Percentiles rank a stretch among this genome's conserved stretches.
Evolutionary conservation across 2,329 filamentous ascomycete genomes (phyloP).

Genomic region (Sphaerulina vaccinii): DNA sequence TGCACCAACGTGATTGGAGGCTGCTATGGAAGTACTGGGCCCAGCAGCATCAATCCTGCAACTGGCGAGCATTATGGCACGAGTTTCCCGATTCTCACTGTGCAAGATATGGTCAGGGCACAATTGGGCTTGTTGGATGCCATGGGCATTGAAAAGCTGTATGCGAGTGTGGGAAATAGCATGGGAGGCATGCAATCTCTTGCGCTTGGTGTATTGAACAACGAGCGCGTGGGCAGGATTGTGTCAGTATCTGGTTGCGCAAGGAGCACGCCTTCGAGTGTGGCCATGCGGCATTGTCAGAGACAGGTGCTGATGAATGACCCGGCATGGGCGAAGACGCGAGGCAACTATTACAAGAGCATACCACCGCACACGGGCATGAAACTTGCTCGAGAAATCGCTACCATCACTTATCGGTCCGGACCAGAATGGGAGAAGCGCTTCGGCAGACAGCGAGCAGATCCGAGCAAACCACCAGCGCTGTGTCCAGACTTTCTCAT

Average conservation of each 20-base stretch:
- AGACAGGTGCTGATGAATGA: constrained; percentile 99
- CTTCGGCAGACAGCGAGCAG: constrained; percentile 83
- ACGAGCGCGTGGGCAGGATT: constrained; percentile 75
- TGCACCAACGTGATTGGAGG: constrained; percentile 97
- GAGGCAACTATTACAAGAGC: constrained; percentile 80
- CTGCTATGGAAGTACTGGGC: constrained; percentile 93
- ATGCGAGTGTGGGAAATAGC: constrained; percentile 90
- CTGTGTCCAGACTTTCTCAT: constrained; percentile 97
- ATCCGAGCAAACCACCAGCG: constrained; percentile 80
- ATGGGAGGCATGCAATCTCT: constrained; percentile 99
- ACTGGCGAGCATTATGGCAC: constrained; percentile 89
- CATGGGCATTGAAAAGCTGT: constrained; percentile 73
- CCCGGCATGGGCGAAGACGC: constrained; percentile 75
- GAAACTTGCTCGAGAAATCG: constrained; percentile 96
- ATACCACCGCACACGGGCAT: constrained; percentile 93
- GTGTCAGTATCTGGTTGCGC: constrained; percentile 92
- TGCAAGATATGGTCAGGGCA: constrained; percentile 96
- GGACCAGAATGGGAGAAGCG: constrained; percentile 97
- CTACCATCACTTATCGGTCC: constrained; percentile 93
- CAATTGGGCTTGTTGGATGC: constrained; percentile 86
- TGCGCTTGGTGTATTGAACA: constrained; percentile 79
- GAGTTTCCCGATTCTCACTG: constrained; percentile 88
- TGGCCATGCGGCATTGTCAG: constrained; percentile 97
- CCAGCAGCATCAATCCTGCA: constrained; percentile 80
- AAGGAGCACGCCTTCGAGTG: constrained; percentile 92